Evolutionary conservation across 2,329 filamentous ascomycete genomes (phyloP), one percentile per base, ranked within the genome.

Genomic region (Bipolaris cookei): DNA sequence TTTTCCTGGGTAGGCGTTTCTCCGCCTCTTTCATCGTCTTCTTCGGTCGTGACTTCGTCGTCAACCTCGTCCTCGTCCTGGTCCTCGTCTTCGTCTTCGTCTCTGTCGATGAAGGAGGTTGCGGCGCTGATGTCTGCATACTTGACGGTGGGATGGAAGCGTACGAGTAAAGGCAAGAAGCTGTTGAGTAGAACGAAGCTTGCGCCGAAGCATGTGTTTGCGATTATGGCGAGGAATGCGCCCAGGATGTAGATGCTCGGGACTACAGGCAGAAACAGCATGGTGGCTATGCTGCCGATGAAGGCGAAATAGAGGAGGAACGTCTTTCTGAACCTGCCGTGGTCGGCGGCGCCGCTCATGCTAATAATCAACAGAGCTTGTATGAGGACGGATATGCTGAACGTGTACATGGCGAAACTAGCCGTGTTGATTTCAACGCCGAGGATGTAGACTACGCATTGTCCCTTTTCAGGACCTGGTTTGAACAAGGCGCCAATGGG

Each of bases 341-440:
- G 94, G 75, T 99, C 95, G 55, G 95, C 95, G 6, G 94, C 93
- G 53, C 91, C 95, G 71, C 92, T 97, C 82, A 99, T 97, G 71
- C 92, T 96, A 62, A 99, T 92, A 41, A 99, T 96, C 28, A 98
- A 80, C 25, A 98, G 78, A 1, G 93, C 90, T 75, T 99, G 95
- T 10, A 97, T 77, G 18, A 97, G 77, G 1, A 99, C 95, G 73
- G 91, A 96, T 70, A 96, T 82, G 56, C 92, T 96, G 77, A 99
- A 99, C 1, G 92, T 97, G 78, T 98, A 98, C 92, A 98, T 96
- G 74, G 92, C 94, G 76, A 98, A 97, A 76, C 91, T 96, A 34
- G 94, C 93, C 0, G 94, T 97, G 77, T 98, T 98, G 79, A 99
- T 89, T 70, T 96, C 89, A 58, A 90, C 76, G 5, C 94, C 94